Evolutionary conservation across 2,329 filamentous ascomycete genomes (phyloP), one percentile per base, ranked within the genome.

Genomic region (Phoma herbarum): DNA sequence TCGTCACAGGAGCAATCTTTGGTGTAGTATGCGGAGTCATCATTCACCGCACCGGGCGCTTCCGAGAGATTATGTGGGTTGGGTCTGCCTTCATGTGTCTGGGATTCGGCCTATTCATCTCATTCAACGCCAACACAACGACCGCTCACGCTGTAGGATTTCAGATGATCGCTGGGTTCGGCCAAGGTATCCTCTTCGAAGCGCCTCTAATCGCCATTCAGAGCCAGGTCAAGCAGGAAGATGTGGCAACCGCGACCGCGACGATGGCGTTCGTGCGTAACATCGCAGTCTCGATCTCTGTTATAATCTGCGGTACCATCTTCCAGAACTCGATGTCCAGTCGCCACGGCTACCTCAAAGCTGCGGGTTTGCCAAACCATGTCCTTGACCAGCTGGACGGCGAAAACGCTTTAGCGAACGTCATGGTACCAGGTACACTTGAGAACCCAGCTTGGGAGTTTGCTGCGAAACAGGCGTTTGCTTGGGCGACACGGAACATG

Each of bases 301-400:
- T 84, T 10, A 81, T 85, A 1, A 73, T 84, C 4, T 82, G 82
- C 10, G 78, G 81, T 1, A 81, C 83, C 0, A 79, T 85, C 4
- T 83, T 85, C 60, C 81, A 84, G 53, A 84, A 84, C 63, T 81
- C 84, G 46, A 90, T 92, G 87, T 78, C 86, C 62, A 80, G 76
- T 48, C 83, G 85, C 61, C 79, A 80, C 11, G 69, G 75, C 63
- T 68, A 12, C 77, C 88, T 64, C 68, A 79, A 46, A 3, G 69
- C 76, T 22, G 78, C 82, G 3, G 77, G 80, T 1, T 78, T 91
- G 0, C 83, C 84, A 0, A 73, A 77, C 0, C 68, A 83, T 1
- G 71, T 84, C 1, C 81, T 85, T 0, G 63, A 73, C 6, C 68
- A 79, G 48, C 78, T 91, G 1, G 82, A 85, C 2, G 87, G 88